Conservation (phyloP, 441 rosid genomes). For the Biscutella laevigata region DNA sequence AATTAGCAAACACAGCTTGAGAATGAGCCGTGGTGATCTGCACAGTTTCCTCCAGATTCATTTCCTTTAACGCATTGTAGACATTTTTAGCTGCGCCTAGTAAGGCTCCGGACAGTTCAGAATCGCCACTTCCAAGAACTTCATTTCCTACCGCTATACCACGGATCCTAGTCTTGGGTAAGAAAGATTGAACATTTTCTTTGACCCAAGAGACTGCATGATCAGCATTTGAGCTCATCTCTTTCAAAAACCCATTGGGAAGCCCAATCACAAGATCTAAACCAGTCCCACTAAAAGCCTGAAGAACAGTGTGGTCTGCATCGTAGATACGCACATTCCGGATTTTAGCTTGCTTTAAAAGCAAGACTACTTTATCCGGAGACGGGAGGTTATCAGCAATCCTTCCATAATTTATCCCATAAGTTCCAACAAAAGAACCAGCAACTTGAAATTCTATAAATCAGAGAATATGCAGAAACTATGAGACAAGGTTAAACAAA, state of each 20-base stretch:
- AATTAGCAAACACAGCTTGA: conserved; percentile 66
- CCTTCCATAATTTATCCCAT: conserved; percentile 90
- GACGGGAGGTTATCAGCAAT: conserved; percentile 83
- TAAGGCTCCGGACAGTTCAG: conserved; percentile 54
- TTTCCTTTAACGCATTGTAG: conserved; percentile 48
- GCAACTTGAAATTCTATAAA: conserved; percentile 37
- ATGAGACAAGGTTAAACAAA: background rate
- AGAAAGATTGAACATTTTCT: conserved; percentile 69
- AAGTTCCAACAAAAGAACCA: conserved; percentile 70
- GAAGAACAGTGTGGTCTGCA: conserved; percentile 65
- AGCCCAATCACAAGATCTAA: conserved; percentile 73
- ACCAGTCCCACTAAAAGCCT: conserved; percentile 78
- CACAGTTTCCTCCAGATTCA: conserved; percentile 46
- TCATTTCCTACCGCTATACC: conserved; percentile 91
- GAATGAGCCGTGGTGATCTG: conserved; percentile 88
- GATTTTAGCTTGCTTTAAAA: conserved; percentile 75
- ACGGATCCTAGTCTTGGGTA: conserved; percentile 66
- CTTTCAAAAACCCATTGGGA: conserved; percentile 59
- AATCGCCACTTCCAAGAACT: conserved; percentile 52
- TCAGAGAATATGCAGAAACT: too few species aligned
- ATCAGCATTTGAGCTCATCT: conserved; percentile 57
- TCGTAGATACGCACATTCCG: conserved; percentile 80
- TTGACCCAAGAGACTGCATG: conserved; percentile 73
- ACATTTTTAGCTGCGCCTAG: conserved; percentile 68
- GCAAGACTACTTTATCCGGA: conserved; percentile 71